phyloP scores from a whole-genome alignment of 108 stramenopile genomes.

The Craspedostauros australis region DNA sequence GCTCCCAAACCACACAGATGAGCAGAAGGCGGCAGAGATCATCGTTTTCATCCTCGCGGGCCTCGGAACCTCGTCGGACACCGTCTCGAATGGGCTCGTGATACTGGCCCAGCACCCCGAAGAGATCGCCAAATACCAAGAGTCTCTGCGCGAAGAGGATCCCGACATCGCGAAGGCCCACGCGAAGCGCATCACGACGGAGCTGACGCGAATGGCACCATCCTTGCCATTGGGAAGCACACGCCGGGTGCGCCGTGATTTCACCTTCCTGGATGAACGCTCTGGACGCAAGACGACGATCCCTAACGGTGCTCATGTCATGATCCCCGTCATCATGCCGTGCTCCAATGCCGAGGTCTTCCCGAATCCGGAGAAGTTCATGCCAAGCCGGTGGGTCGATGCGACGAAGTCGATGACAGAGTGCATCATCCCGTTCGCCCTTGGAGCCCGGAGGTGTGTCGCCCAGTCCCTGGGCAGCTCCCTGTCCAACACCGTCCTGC shows the following conservation, averaged over 20 bases:
- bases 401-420: background rate
- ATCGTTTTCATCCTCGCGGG: constrained; percentile 17
- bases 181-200: constrained; percentile 6
- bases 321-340: constrained; percentile 5
- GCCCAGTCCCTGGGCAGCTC: background rate
- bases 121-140: too few relatives aligned
- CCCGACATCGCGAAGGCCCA: background rate
- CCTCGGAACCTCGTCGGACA: constrained; percentile 10
- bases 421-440: background rate
- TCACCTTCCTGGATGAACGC: constrained; percentile 9
- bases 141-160: constrained; percentile 4
- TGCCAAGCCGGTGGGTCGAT: constrained; percentile 9
- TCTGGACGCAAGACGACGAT: too few relatives aligned
- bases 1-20: background rate
- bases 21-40: constrained; percentile 6
- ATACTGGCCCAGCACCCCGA: constrained; percentile 11
- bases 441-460: background rate
- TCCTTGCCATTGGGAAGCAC: constrained; percentile 12
- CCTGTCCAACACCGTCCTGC: background rate
- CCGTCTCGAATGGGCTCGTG: constrained; percentile 15
- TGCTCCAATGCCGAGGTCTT: constrained; percentile 7
- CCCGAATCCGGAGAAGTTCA: constrained; percentile 5
- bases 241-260: constrained; percentile 7
- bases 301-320: constrained; percentile 5
- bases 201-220: constrained; percentile 9